Evolutionary conservation across 441 rosid genomes (phyloP), one percentile per base, ranked within the genome.

Genomic region (Syzygium syzygioides): DNA sequence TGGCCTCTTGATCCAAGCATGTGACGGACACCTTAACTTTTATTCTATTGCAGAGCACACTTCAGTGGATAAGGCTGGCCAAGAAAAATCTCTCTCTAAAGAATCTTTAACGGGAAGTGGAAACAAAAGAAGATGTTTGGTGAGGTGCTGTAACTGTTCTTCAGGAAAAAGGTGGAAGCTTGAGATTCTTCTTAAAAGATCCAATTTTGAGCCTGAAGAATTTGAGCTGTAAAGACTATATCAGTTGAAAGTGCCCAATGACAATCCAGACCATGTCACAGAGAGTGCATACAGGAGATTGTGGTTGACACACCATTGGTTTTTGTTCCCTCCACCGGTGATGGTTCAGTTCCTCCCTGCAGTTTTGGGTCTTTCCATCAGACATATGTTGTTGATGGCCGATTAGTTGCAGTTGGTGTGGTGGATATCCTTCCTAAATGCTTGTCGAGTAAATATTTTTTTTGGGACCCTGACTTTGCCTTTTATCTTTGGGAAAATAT

Each of bases 331-430:
- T 92, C 97, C 13, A 89, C 98, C 59, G 94, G 91, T 93, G 96
- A 97, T 91, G 92, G 88, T 79, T 90, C 92, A 50, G 95, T 95
- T 90, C 97, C 99, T 88, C 94, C 93, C 25, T 95, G 96, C 90
- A 98, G 99, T 79, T 97, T 95, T 87, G 99, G 99, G 88, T 97
- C 99, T 88, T 98, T 94, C 92, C 99, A 98, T 94, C 99, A 98
- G 92, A 98, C 95, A 89, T 98, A 95, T 92, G 88, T 95, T 87
- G 90, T 98, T 86, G 96, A 98, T 92, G 99, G 94, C 37, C 94
- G 55, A 89, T 94, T 98, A 54, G 95, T 98, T 92, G 99, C 98
- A 54, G 99, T 97, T 64, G 99, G 99, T 79, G 98, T 98, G 41
- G 87, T 98, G 45, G 99, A 98, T 92, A 92, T 97, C 90, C 98